Conservation (phyloP, 208 protist genomes). For the Wallacemonas sp. region DNA sequence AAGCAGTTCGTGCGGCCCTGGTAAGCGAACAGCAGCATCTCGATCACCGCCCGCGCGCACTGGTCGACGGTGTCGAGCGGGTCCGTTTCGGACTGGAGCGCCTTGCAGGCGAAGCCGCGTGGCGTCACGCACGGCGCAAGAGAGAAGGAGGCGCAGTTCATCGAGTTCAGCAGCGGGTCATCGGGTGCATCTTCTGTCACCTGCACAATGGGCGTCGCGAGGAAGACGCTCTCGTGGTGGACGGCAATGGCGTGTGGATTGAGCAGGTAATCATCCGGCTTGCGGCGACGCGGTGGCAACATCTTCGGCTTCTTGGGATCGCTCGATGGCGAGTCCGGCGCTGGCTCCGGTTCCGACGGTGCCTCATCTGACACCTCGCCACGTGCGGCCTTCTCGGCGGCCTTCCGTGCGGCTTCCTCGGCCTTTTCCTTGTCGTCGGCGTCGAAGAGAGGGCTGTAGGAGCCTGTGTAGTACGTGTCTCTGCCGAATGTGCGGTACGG, state of each 20-base stretch:
- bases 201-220: constrained; percentile 4
- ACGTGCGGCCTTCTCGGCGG: too few relatives aligned
- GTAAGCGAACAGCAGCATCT: constrained; percentile 11
- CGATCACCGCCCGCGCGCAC: background rate
- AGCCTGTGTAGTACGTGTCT: background rate
- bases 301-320: background rate
- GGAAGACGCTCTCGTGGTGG: background rate
- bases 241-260: constrained; percentile 5
- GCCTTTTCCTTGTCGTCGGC: too few relatives aligned
- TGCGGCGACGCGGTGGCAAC: background rate
- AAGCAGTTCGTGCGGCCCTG: constrained; percentile 9
- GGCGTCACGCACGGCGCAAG: background rate
- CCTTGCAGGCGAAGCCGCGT: background rate
- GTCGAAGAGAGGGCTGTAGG: too few relatives aligned
- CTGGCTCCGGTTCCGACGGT: too few relatives aligned
- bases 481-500: background rate
- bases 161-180: constrained; percentile 4
- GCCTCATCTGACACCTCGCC: too few relatives aligned
- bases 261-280: background rate
- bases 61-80: background rate
- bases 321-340: too few relatives aligned
- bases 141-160: background rate
- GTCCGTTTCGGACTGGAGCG: background rate
- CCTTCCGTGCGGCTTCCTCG: too few relatives aligned
- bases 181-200: background rate